Conservation (phyloP, 495 filamentous ascomycete genomes). For the Penicillium atrosanguineum region DNA sequence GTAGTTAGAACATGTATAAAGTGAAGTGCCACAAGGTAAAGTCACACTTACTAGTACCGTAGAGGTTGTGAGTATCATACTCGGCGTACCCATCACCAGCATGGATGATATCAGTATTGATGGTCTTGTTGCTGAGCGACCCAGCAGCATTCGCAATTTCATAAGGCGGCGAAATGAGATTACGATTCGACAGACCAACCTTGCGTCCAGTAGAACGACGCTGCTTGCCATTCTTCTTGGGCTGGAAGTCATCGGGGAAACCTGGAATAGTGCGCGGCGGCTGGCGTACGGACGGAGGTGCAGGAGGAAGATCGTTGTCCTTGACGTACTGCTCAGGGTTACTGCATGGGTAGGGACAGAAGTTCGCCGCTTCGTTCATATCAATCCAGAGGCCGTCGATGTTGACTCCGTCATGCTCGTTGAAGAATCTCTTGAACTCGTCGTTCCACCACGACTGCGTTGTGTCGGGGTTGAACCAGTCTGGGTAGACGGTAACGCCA, state of each 20-base stretch:
- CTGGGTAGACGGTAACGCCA: constrained; percentile 74
- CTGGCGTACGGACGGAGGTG: constrained; percentile 58
- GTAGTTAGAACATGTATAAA: constrained; percentile 1
- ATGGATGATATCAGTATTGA: constrained; percentile 73
- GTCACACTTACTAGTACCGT: constrained; percentile 60
- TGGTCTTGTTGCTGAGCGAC: constrained; percentile 68
- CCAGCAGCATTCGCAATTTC: constrained; percentile 71
- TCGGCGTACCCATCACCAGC: constrained; percentile 62
- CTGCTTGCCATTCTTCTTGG: constrained; percentile 23
- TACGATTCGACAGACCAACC: constrained; percentile 57
- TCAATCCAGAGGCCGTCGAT: constrained; percentile 90
- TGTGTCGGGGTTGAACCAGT: constrained; percentile 75
- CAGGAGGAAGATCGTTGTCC: constrained; percentile 61
- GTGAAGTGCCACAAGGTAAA: not conserved
- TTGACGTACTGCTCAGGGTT: constrained; percentile 54
- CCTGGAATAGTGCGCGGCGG: constrained; percentile 64
- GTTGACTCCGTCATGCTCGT: constrained; percentile 61
- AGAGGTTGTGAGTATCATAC: constrained; percentile 85
- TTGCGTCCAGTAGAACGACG: constrained; percentile 22
- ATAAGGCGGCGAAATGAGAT: constrained; percentile 73
- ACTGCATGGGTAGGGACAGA: constrained; percentile 72
- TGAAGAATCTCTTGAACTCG: constrained; percentile 71
- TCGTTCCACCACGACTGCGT: constrained; percentile 66
- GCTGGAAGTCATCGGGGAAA: constrained; percentile 71
- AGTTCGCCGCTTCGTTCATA: constrained; percentile 75